These are phyloP conservation scores for Acanthamoeba polyphaga DNA, from an alignment of 208 protist genomes.

Conservation along the genomic window DNA sequence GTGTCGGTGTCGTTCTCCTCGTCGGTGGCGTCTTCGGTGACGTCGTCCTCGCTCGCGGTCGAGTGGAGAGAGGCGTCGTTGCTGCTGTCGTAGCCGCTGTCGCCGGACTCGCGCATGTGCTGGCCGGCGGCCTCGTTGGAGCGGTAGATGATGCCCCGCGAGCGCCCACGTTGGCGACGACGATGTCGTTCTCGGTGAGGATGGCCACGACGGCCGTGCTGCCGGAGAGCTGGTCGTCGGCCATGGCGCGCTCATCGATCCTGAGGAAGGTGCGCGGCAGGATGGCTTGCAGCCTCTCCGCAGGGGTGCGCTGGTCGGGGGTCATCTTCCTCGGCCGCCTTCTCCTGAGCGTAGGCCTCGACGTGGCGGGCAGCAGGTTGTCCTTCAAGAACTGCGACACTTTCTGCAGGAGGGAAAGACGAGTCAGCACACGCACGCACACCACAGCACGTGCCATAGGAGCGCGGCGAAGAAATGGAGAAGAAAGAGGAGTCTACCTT, in stretches of 20 bases:
- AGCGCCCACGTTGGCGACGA: constrained; percentile 49
- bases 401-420: neutral
- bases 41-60: neutral
- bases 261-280: constrained; percentile 36
- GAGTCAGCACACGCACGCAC: neutral
- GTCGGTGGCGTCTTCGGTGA: constrained; percentile 1
- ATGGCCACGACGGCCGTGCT: constrained; percentile 55
- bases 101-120: neutral
- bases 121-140: neutral
- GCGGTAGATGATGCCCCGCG: constrained; percentile 8
- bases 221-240: neutral
- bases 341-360: neutral
- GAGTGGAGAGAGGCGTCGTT: neutral
- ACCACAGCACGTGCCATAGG: neutral
- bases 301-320: neutral
- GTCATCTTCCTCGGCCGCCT: neutral
- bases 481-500: neutral
- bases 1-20: neutral
- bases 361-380: neutral
- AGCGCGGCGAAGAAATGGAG: neutral
- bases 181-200: constrained; percentile 28
- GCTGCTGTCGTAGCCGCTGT: neutral
- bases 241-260: constrained; percentile 19
- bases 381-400: constrained; percentile 18
- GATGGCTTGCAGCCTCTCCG: constrained; percentile 13